A percentile compares a stretch with the other conserved stretches of the same genome.
These are phyloP conservation scores for Castanea sativa DNA, from an alignment of 306 rosid genomes.

Conservation along the genomic window DNA sequence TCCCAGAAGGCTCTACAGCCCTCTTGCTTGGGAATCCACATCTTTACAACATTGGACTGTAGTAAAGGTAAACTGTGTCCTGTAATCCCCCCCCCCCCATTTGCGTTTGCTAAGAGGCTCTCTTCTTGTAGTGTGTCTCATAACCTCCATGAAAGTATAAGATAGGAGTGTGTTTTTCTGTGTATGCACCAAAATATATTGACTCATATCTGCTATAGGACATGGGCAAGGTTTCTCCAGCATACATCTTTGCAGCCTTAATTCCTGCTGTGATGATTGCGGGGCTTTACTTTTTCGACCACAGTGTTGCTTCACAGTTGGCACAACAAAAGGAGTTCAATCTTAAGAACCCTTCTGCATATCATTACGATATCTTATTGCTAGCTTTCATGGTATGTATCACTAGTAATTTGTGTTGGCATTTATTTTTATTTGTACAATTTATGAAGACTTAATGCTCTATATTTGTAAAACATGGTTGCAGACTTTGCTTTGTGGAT, in stretches of 20 bases:
- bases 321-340: conserved; percentile 94
- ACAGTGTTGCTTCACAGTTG: conserved; percentile 84
- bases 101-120: neutral
- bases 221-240: conserved; percentile 67
- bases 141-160: neutral
- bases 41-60: conserved; percentile 82
- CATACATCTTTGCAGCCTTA: conserved; percentile 63
- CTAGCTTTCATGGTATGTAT: conserved; percentile 62
- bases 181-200: neutral
- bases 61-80: conserved; percentile 45
- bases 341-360: conserved; percentile 78
- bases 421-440: conserved; percentile 4
- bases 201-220: conserved; percentile 47
- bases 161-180: neutral
- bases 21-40: conserved; percentile 74
- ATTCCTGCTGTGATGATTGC: conserved; percentile 85
- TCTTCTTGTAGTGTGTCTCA: neutral
- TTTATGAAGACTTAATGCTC: conserved; percentile 9
- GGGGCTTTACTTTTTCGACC: conserved; percentile 88
- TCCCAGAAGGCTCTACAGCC: conserved; percentile 74
- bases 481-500: conserved; percentile 84
- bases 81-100: neutral
- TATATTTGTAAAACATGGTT: conserved; percentile 16
- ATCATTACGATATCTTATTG: conserved; percentile 77
- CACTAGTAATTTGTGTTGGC: neutral